A percentile compares a stretch with the other conserved stretches of the same genome.
Conservation (phyloP, 305 asterid species). For the Ajuga reptans region DNA sequence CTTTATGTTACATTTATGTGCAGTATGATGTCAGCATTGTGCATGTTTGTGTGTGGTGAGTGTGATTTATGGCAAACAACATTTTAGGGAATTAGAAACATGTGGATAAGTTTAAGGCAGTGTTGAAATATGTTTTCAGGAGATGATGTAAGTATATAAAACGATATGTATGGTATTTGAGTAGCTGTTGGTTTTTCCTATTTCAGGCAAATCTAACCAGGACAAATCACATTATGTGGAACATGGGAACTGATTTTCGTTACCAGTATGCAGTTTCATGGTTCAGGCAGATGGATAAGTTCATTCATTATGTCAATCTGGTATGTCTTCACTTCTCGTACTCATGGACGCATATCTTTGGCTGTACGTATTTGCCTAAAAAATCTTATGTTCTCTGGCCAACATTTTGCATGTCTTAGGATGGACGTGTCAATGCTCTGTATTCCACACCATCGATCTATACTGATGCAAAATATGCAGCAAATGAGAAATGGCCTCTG, state of each 20-base stretch:
- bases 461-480: conserved; percentile 69
- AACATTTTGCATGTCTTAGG: conserved; percentile 36
- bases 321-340: conserved; percentile 26
- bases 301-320: conserved; percentile 80
- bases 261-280: conserved; percentile 81
- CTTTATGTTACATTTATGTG: conserved; percentile 12
- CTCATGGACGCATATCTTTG: not conserved
- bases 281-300: conserved; percentile 89
- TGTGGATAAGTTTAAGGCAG: not conserved
- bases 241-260: conserved; percentile 79
- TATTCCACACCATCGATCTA: conserved; percentile 82
- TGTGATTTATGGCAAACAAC: not conserved
- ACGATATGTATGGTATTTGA: not conserved
- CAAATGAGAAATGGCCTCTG: conserved; percentile 63
- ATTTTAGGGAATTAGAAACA: not conserved
- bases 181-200: conserved; percentile 8
- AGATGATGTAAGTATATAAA: not conserved
- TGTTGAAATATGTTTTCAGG: not conserved
- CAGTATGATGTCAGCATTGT: conserved; percentile 2
- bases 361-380: conserved; percentile 6
- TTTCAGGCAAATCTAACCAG: conserved; percentile 67
- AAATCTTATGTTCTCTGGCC: conserved; percentile 16
- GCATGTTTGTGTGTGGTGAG: not conserved
- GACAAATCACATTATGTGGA: conserved; percentile 87
- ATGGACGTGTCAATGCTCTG: conserved; percentile 84